Evolutionary conservation across 495 filamentous ascomycete genomes (phyloP).

Genomic region (Cladorrhinum samala): DNA sequence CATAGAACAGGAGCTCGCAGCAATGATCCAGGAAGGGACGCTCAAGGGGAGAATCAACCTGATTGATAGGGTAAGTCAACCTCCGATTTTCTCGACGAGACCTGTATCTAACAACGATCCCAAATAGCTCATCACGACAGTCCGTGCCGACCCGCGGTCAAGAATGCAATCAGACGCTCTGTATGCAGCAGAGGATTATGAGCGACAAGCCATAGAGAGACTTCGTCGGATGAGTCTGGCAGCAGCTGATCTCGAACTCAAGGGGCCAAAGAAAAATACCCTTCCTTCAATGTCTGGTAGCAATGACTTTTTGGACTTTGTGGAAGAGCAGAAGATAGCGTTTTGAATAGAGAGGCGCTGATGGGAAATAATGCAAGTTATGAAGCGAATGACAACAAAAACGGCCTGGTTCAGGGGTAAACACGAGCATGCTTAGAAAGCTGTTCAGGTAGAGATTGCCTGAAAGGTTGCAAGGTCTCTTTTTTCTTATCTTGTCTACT

Average conservation of each 20-base stretch:
- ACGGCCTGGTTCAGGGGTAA: not conserved
- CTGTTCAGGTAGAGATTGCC: too few species aligned
- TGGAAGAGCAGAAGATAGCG: not conserved
- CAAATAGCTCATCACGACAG: conserved; percentile 61
- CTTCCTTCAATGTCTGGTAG: not conserved
- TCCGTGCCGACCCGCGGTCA: conserved; percentile 54
- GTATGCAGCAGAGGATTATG: conserved; percentile 61
- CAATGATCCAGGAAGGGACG: conserved; percentile 64
- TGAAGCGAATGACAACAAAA: not conserved
- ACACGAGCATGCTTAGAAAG: not conserved
- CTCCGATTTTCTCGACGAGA: not conserved
- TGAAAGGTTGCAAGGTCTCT: too few species aligned
- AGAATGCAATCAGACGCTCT: conserved; percentile 64
- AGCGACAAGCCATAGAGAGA: conserved; percentile 65
- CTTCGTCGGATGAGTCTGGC: conserved; percentile 69
- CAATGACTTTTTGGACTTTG: not conserved
- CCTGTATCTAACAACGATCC: conserved; percentile 5
- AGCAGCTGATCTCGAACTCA: conserved; percentile 69
- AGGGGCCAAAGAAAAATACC: conserved; percentile 23
- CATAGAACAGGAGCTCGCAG: conserved; percentile 69
- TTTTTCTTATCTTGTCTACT: not conserved
- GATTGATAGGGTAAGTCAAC: conserved; percentile 56
- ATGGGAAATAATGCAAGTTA: not conserved
- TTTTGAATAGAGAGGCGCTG: too few species aligned
- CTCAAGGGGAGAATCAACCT: conserved; percentile 81